Base-by-base conservation (phyloP, 2,329 filamentous ascomycete species). In the Akanthomyces uredinophilus region DNA sequence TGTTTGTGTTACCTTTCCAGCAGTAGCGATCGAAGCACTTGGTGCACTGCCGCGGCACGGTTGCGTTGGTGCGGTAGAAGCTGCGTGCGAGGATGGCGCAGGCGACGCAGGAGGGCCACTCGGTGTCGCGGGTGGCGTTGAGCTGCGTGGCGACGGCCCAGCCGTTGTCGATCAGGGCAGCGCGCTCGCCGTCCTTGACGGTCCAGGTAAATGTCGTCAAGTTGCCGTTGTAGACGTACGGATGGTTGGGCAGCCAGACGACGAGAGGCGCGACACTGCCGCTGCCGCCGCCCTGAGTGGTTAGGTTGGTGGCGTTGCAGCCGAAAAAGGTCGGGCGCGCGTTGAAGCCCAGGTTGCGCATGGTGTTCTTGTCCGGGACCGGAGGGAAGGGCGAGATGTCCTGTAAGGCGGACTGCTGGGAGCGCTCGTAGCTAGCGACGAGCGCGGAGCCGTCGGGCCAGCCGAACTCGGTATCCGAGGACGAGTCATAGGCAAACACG, bases 171-270 rank as follows among this genome's bases (percentile, higher is more conserved):
- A 96, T 90, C 68, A 95, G 89, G 44, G 81, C 79, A 73, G 96
- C 83, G 63, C 92, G 87, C 72, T 91, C 75, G 1, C 69, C 74
- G 68, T 84, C 76, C 18, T 81, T 79, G 79, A 92, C 93, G 14
- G 75, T 74, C 5, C 85, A 77, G 62, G 85, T 79, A 71, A 88
- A 92, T 22, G 92, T 96, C 1, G 87, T 88, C 2, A 87, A 80
- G 76, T 96, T 96, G 71, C 86, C 88, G 65, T 80, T 74, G 68
- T 81, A 83, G 18, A 86, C 83, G 74, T 93, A 96, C 0, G 91
- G 91, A 4, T 86, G 78, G 71, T 95, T 96, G 63, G 92, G 90
- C 14, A 96, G 70, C 77, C 96, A 97, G 62, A 96, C 88, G 55
- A 96, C 78, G 1, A 96, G 73, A 0, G 91, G 90, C 0, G 80